Conservation (phyloP, 805 yeast species). For the Teunomyces funiuensis region DNA sequence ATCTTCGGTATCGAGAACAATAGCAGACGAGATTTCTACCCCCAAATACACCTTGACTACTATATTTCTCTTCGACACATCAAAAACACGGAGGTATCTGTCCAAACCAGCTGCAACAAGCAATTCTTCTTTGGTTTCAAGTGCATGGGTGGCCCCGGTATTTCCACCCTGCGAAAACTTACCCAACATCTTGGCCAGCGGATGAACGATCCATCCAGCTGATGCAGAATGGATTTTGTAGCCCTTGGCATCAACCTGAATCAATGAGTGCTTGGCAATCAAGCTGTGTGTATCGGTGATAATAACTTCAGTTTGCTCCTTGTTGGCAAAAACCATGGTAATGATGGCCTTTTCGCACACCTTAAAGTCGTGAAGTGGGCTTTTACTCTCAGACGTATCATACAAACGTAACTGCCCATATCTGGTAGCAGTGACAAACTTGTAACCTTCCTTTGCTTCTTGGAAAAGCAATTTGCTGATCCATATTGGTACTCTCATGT, state of each 20-base stretch:
- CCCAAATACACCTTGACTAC: conserved; percentile 76
- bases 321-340: conserved; percentile 36
- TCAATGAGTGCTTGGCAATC: conserved; percentile 52
- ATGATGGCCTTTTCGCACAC: conserved; percentile 55
- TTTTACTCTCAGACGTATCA: conserved; percentile 63
- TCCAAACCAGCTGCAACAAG: conserved; percentile 84
- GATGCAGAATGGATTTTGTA: conserved; percentile 39
- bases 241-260: conserved; percentile 35
- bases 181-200: conserved; percentile 57
- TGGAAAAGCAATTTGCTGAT: conserved; percentile 55
- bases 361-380: conserved; percentile 61
- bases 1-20: conserved; percentile 50
- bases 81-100: conserved; percentile 78
- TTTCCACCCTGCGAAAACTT: conserved; percentile 52
- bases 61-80: conserved; percentile 55
- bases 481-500: conserved; percentile 82
- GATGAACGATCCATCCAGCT: conserved; percentile 45
- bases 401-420: conserved; percentile 78
- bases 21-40: conserved; percentile 59
- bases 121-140: conserved; percentile 44
- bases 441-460: conserved; percentile 39
- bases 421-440: conserved; percentile 65
- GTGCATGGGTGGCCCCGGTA: conserved; percentile 76
- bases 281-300: conserved; percentile 70
- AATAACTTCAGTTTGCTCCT: conserved; percentile 45